These are phyloP conservation scores for Millerozyma acaciae DNA, from an alignment of 805 yeast species.

Conservation along the genomic window DNA sequence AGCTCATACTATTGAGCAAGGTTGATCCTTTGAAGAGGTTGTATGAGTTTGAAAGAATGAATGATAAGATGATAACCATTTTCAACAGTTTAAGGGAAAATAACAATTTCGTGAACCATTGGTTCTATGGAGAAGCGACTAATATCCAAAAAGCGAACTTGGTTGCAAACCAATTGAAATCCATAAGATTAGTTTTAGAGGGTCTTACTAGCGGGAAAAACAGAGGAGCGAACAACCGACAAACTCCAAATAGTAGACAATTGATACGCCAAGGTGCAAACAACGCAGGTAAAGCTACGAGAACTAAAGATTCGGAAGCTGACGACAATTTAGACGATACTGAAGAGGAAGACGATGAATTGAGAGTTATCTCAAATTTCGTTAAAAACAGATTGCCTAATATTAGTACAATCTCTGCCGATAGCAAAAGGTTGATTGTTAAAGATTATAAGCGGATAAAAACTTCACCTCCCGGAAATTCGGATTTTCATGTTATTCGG, in stretches of 20 bases:
- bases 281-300: conserved; percentile 1
- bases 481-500: conserved; percentile 61
- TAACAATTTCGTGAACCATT: conserved; percentile 35
- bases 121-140: conserved; percentile 48
- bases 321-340: conserved; percentile 23
- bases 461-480: conserved; percentile 52
- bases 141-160: conserved; percentile 50
- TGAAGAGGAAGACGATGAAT: conserved; percentile 44
- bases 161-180: conserved; percentile 52
- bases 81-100: conserved; percentile 33
- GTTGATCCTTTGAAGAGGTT: conserved; percentile 32
- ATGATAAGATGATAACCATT: conserved; percentile 32
- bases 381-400: conserved; percentile 34
- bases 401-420: conserved; percentile 29
- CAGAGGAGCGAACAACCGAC: conserved; percentile 1
- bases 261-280: conserved; percentile 15
- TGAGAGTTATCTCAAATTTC: conserved; percentile 33
- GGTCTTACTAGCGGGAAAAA: conserved; percentile 33
- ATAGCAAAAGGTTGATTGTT: conserved; percentile 36
- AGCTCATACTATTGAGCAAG: conserved; percentile 34
- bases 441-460: conserved; percentile 55
- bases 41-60: conserved; percentile 24
- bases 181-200: conserved; percentile 48
- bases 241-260: conserved; percentile 4
- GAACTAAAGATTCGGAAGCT: conserved; percentile 6